Conservation (phyloP, 2,329 filamentous ascomycete genomes). For the Fusarium buxicola region DNA sequence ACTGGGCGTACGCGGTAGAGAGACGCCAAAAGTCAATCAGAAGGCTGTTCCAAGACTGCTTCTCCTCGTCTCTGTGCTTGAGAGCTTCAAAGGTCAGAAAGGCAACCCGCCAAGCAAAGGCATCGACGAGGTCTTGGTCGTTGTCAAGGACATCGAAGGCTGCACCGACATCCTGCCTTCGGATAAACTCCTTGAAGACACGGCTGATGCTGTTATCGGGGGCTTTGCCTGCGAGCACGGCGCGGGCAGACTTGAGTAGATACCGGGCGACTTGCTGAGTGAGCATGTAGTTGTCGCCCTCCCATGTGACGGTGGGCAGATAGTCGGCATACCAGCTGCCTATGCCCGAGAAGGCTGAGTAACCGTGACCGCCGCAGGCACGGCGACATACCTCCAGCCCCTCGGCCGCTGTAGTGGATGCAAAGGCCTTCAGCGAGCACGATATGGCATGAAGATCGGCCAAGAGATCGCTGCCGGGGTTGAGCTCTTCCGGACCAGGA, state of each 20-base stretch:
- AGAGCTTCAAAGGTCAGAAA: constrained; percentile 81
- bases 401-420: constrained; percentile 77
- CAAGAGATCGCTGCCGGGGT: constrained; percentile 71
- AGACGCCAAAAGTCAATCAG: constrained; percentile 83
- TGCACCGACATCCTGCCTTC: constrained; percentile 75
- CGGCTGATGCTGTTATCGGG: constrained; percentile 52
- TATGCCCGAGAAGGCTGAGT: constrained; percentile 80
- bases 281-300: constrained; percentile 86
- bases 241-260: constrained; percentile 79
- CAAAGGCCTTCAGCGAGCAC: constrained; percentile 79
- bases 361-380: constrained; percentile 82
- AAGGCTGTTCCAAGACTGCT: constrained; percentile 81
- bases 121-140: constrained; percentile 76
- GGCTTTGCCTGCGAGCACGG: constrained; percentile 73
- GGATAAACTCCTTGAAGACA: constrained; percentile 73
- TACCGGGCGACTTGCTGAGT: constrained; percentile 83
- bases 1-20: constrained; percentile 80
- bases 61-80: constrained; percentile 79
- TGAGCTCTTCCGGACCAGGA: constrained; percentile 75
- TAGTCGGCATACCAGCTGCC: constrained; percentile 81
- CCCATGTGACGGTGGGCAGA: constrained; percentile 76
- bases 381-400: constrained; percentile 80
- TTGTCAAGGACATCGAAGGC: constrained; percentile 79
- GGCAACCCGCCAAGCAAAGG: constrained; percentile 80
- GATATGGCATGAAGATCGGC: constrained; percentile 82